Conservation (phyloP, 208 protist genomes). For the Phytomonas francai region DNA sequence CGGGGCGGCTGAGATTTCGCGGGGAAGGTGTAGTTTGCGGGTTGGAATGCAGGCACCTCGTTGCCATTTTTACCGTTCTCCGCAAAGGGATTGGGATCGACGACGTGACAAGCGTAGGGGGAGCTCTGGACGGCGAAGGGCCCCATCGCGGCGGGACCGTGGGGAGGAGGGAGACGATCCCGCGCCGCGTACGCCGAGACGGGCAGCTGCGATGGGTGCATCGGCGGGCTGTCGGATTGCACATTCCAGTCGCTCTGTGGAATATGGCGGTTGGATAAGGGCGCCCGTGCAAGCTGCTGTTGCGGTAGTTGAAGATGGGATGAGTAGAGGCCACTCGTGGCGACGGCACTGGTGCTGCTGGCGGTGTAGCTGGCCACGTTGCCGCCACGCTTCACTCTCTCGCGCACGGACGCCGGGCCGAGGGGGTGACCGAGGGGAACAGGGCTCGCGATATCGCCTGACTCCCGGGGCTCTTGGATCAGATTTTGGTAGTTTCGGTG, state of each 20-base stretch:
- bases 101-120: no score
- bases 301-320: no score
- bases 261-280: background rate
- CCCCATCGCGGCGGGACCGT: no score
- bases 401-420: no score
- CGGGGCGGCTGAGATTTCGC: background rate
- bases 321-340: conserved; percentile 1
- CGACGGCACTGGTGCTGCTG: background rate
- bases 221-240: conserved; percentile 5
- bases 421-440: no score
- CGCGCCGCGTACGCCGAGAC: no score
- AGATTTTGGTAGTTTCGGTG: conserved; percentile 51
- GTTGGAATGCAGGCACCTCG: no score
- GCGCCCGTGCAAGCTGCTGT: background rate
- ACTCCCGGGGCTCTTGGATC: conserved; percentile 22
- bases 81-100: no score
- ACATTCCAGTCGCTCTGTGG: conserved; percentile 4
- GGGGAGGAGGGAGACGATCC: no score
- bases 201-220: background rate
- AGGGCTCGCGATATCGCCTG: background rate
- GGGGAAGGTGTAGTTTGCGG: no score
- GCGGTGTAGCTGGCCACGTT: background rate
- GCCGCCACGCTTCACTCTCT: background rate
- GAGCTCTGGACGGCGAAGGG: no score
- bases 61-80: no score